phyloP scores from a whole-genome alignment of 306 rosid genomes.

The Trifolium dubium region DNA sequence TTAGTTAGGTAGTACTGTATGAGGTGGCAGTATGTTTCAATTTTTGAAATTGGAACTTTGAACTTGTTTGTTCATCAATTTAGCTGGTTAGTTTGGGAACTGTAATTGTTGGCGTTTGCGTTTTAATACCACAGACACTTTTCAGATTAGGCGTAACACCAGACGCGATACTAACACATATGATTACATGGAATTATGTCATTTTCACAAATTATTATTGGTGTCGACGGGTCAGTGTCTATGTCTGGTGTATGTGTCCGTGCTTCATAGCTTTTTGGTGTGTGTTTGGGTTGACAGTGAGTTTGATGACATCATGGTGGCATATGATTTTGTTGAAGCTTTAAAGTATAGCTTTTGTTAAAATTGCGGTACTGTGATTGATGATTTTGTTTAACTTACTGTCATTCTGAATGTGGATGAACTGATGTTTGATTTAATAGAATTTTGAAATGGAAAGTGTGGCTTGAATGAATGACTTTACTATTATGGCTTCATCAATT shows the following conservation, averaged over 20 bases:
- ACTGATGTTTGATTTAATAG: slow-evolving; percentile 13
- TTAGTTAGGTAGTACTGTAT: slow-evolving; percentile 9
- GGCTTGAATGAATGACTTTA: neutral
- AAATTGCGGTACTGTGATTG: neutral
- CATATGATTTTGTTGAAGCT: neutral
- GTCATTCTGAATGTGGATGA: neutral
- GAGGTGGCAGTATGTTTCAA: slow-evolving; percentile 11
- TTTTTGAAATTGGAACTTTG: neutral
- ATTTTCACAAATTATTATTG: no score
- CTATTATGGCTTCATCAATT: neutral
- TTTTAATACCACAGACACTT: neutral
- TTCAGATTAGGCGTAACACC: no score
- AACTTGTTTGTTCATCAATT: neutral
- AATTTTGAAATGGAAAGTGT: neutral
- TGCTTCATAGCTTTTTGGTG: neutral
- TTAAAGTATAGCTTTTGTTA: neutral
- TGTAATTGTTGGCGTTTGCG: neutral
- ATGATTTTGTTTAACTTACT: neutral
- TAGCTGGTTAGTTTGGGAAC: neutral
- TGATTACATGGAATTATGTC: no score
- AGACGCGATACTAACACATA: neutral
- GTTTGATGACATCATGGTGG: neutral
- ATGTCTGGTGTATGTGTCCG: neutral
- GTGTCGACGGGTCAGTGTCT: no score
- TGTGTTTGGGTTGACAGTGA: neutral